Evolutionary conservation across 345 rosid species (phyloP).

Genomic region (Camelina sativa): DNA sequence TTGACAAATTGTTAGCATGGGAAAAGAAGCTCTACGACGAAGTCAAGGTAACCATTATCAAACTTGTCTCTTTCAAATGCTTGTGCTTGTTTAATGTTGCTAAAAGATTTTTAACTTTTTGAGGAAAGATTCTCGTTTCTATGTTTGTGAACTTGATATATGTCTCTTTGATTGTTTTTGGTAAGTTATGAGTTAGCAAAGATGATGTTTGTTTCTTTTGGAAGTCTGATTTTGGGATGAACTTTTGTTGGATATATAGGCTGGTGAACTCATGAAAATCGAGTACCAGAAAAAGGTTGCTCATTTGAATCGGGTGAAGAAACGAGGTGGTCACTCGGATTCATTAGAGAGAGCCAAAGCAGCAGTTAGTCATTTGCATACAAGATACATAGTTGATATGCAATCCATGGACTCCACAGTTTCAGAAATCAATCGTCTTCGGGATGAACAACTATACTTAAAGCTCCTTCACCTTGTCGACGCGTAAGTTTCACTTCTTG

Average conservation of each 20-base stretch:
- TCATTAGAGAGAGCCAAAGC: slow-evolving; percentile 89
- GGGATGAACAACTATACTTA: slow-evolving; percentile 84
- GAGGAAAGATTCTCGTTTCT: slow-evolving; percentile 7
- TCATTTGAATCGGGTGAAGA: slow-evolving; percentile 71
- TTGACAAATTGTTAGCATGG: slow-evolving; percentile 98
- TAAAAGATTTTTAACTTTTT: neutral
- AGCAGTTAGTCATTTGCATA: slow-evolving; percentile 87
- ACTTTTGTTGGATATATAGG: slow-evolving; percentile 58
- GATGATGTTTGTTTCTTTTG: neutral
- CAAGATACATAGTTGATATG: slow-evolving; percentile 98
- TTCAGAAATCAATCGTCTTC: slow-evolving; percentile 84
- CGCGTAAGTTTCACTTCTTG: slow-evolving; percentile 60
- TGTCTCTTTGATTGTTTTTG: neutral
- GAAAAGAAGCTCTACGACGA: slow-evolving; percentile 97
- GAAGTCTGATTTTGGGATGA: slow-evolving; percentile 39
- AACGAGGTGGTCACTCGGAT: slow-evolving; percentile 69
- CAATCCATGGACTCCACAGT: slow-evolving; percentile 99
- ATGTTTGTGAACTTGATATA: neutral
- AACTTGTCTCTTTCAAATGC: neutral
- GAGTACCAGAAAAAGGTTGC: slow-evolving; percentile 90
- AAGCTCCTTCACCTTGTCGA: slow-evolving; percentile 84
- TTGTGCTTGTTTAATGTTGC: neutral
- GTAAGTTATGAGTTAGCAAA: slow-evolving; percentile 10
- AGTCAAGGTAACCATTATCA: slow-evolving; percentile 69
- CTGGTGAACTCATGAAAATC: slow-evolving; percentile 87